Conservation (phyloP, 164 flowering plant genomes). For the Protea cynaroides region DNA sequence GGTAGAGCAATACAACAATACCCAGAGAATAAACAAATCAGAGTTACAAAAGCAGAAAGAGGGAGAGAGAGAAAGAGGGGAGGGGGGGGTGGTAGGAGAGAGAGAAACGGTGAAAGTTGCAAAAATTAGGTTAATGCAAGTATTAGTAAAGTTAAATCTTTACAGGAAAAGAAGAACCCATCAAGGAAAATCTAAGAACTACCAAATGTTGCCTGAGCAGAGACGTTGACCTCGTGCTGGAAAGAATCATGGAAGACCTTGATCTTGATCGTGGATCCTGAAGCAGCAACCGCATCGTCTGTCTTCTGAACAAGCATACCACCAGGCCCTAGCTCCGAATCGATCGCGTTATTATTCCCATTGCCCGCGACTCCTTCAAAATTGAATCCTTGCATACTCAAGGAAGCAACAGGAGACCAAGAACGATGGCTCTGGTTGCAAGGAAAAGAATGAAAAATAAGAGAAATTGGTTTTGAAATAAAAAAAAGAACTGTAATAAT, state of each 20-base stretch:
- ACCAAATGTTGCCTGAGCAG: slow-evolving; percentile 65
- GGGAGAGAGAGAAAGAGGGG: too few relatives aligned
- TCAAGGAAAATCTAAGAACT: slow-evolving; percentile 4
- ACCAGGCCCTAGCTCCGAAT: slow-evolving; percentile 46
- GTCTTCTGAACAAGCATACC: slow-evolving; percentile 56
- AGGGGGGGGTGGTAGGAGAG: too few relatives aligned
- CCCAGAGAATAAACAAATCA: too few relatives aligned
- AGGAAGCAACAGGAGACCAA: neutral
- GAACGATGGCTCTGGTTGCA: too few relatives aligned
- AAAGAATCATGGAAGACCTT: slow-evolving; percentile 44
- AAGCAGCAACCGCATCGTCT: slow-evolving; percentile 22
- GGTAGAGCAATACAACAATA: too few relatives aligned
- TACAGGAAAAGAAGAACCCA: too few relatives aligned
- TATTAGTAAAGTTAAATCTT: too few relatives aligned
- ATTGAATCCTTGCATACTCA: slow-evolving; percentile 8
- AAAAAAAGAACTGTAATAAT: too few relatives aligned
- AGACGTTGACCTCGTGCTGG: slow-evolving; percentile 40
- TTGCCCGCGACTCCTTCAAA: slow-evolving; percentile 6
- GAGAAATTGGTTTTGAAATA: too few relatives aligned
- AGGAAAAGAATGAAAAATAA: too few relatives aligned
- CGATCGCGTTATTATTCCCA: slow-evolving; percentile 24
- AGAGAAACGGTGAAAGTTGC: neutral
- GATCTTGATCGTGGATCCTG: slow-evolving; percentile 40
- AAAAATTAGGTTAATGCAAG: neutral
- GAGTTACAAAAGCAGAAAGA: too few relatives aligned